Evolutionary conservation across 805 yeast genomes (phyloP).

Genomic region (Candida ulmi): DNA sequence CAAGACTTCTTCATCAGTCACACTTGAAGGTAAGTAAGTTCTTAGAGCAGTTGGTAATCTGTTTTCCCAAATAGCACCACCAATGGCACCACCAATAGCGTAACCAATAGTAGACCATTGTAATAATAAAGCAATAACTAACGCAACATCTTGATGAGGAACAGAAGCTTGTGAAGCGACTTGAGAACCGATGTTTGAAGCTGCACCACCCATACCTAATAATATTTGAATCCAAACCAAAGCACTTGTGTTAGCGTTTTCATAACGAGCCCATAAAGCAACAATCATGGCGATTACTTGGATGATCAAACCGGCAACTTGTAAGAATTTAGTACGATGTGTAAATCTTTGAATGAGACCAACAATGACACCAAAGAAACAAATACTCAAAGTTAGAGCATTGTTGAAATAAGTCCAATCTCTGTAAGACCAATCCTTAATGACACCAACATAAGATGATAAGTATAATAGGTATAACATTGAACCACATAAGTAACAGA

Average conservation of each 20-base stretch:
- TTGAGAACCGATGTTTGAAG: conserved; percentile 29
- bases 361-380: conserved; percentile 32
- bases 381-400: conserved; percentile 30
- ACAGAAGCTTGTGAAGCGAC: conserved; percentile 37
- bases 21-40: conserved; percentile 22
- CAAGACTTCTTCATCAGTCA: conserved; percentile 18
- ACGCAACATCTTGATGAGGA: conserved; percentile 36
- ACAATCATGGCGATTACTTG: conserved; percentile 30
- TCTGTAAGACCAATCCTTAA: conserved; percentile 24
- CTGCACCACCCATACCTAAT: conserved; percentile 36
- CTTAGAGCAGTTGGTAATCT: conserved; percentile 28
- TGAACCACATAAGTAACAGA: conserved; percentile 27
- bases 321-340: conserved; percentile 33
- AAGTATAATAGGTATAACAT: conserved; percentile 25
- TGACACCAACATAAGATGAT: conserved; percentile 30
- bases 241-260: conserved; percentile 13
- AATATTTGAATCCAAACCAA: conserved; percentile 30
- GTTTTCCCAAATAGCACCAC: conserved; percentile 33
- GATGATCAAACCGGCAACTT: conserved; percentile 28
- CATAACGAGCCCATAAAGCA: conserved; percentile 24
- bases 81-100: conserved; percentile 34
- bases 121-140: conserved; percentile 30
- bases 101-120: conserved; percentile 32
- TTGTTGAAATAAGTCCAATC: conserved; percentile 35
- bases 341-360: conserved; percentile 29